Evolutionary conservation across 495 filamentous ascomycete genomes (phyloP).

Genomic region (Tetracladium marchalianum): DNA sequence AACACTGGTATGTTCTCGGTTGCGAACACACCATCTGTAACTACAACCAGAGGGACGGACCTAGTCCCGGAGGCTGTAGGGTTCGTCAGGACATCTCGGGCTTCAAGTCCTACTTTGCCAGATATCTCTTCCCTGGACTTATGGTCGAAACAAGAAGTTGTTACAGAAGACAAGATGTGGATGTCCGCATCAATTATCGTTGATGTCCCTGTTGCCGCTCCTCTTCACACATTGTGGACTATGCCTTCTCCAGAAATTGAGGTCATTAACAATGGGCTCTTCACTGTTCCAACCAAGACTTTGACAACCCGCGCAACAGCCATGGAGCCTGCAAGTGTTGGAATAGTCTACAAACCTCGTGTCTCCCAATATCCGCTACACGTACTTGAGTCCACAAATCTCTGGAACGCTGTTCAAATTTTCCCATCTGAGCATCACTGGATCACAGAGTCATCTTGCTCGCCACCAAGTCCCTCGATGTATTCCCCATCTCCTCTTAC

Average conservation of each 20-base stretch:
- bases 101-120: not conserved
- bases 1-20: no score
- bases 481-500: slow-evolving; percentile 13
- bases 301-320: slow-evolving; percentile 5
- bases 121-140: slow-evolving; percentile 6
- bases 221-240: slow-evolving; percentile 16
- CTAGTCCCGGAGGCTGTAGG: no score
- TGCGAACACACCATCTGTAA: no score
- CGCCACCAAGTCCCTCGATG: slow-evolving; percentile 15
- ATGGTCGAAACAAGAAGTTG: not conserved
- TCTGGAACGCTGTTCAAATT: slow-evolving; percentile 9
- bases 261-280: slow-evolving; percentile 7
- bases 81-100: no score
- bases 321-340: slow-evolving; percentile 9
- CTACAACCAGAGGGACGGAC: no score
- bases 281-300: slow-evolving; percentile 3
- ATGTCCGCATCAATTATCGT: not conserved
- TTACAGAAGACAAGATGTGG: not conserved
- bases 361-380: not conserved
- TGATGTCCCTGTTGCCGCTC: not conserved
- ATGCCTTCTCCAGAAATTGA: slow-evolving; percentile 1
- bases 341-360: slow-evolving; percentile 17
- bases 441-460: slow-evolving; percentile 19
- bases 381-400: slow-evolving; percentile 5
- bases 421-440: slow-evolving; percentile 14